Base-by-base conservation (phyloP, 2,329 filamentous ascomycete species). In the Westerdykella aurantiaca region DNA sequence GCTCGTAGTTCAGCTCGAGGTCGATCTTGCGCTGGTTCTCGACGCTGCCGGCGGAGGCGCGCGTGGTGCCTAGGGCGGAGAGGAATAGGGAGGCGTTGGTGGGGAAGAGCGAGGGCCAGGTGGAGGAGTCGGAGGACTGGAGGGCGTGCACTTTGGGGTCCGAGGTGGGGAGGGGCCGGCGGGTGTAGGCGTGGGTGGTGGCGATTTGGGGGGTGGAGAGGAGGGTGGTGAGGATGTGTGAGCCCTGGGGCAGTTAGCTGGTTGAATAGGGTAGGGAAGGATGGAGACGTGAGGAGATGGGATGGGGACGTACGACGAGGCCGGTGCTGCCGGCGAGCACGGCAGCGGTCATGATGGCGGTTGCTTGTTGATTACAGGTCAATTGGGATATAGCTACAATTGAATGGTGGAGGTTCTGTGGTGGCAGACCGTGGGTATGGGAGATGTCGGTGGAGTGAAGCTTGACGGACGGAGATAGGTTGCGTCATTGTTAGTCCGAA, bases 11-110 rank as follows among this genome's bases (percentile, higher is more conserved):
- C 37, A 95, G 74, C 60, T 93, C 88, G 62, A 89, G 80, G 70
- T 96, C 91, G 51, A 96, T 86, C 61, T 86, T 86, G 71, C 88
- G 85, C 70, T 96, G 91, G 49, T 83, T 81, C 22, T 81, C 83
- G 52, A 95, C 71, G 45, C 85, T 76, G 48, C 90, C 90, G 0
- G 88, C 89, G 11, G 76, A 75, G 0, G 74, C 84, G 39, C 82
- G 80, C 0, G 90, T 96, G 2, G 88, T 95, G 45, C 84, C 91
- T 1, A 96, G 77, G 1, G 80, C 80, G 2, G 86, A 89, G 70
- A 91, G 81, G 70, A 93, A 83, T 51, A 85, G 72, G 1, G 72
- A 64, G 0, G 86, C 82, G 0, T 73, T 49, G 0, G 82, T 78
- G 39, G 93, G 76, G 53, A 77, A 72, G 34, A 66, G 70, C 9